Conservation (phyloP, 2,329 filamentous ascomycete genomes). For the Claviceps quebecensis region DNA sequence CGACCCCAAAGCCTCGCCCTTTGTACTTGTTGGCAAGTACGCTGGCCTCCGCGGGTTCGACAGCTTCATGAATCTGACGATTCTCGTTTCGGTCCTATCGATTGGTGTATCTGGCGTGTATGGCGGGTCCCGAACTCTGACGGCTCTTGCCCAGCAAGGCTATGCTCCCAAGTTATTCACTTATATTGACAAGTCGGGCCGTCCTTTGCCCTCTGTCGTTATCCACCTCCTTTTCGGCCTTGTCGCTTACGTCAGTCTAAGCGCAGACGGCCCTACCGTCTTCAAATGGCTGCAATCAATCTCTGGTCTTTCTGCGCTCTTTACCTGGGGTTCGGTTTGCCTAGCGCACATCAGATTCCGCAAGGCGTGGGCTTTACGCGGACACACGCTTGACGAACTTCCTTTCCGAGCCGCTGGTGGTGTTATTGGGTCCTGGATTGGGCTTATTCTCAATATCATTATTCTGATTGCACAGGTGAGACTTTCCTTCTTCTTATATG, state of each 20-base stretch:
- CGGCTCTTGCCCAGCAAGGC: slow-evolving; percentile 43
- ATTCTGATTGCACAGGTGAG: slow-evolving; percentile 41
- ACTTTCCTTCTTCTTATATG: not conserved
- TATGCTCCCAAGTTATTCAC: slow-evolving; percentile 43
- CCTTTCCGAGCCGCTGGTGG: slow-evolving; percentile 48
- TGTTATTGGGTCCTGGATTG: slow-evolving; percentile 48
- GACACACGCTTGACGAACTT: slow-evolving; percentile 49
- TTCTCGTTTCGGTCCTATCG: slow-evolving; percentile 43
- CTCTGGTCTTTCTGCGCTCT: slow-evolving; percentile 47
- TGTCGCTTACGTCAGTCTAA: slow-evolving; percentile 28
- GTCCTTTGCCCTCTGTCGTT: slow-evolving; percentile 37
- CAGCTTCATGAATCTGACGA: slow-evolving; percentile 45
- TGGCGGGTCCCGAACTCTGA: slow-evolving; percentile 43
- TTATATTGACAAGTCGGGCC: slow-evolving; percentile 43
- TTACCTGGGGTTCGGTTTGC: slow-evolving; percentile 52
- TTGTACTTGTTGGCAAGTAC: slow-evolving; percentile 42
- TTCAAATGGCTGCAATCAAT: slow-evolving; percentile 51
- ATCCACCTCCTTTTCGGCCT: slow-evolving; percentile 33
- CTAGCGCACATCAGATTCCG: slow-evolving; percentile 53
- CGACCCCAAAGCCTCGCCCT: slow-evolving; percentile 31
- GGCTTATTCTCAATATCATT: slow-evolving; percentile 41
- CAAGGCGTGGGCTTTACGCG: slow-evolving; percentile 41
- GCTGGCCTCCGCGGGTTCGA: slow-evolving; percentile 38
- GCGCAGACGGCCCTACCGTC: slow-evolving; percentile 30
- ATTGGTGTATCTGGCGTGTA: slow-evolving; percentile 47